A percentile compares a stretch with the other conserved stretches of the same genome.
Conservation (phyloP, 2,329 filamentous ascomycete genomes). For the Cladosporium halotolerans region DNA sequence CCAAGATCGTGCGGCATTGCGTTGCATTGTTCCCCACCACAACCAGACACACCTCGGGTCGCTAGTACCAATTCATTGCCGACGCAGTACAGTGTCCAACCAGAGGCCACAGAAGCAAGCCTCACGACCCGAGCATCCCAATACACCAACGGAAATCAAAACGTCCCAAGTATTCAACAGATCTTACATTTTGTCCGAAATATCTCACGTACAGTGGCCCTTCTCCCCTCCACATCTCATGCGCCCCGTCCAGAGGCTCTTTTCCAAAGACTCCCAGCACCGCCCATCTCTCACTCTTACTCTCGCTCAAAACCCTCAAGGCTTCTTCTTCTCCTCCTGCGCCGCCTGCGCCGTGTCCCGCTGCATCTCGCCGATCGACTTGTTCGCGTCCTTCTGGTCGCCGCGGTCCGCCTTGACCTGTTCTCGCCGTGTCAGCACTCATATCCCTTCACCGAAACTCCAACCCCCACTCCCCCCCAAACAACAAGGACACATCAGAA, state of each 20-base stretch:
- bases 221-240: too few species aligned
- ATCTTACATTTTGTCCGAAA: too few species aligned
- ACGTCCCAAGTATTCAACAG: too few species aligned
- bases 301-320: not conserved
- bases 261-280: not conserved
- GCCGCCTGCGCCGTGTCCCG: slow-evolving; percentile 29
- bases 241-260: not conserved
- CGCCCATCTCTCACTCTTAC: not conserved
- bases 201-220: too few species aligned
- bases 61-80: too few species aligned
- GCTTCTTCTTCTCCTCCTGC: slow-evolving; percentile 19
- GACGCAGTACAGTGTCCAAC: too few species aligned
- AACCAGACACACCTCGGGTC: too few species aligned
- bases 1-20: too few species aligned
- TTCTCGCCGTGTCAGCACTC: not conserved
- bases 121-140: too few species aligned
- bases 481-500: not conserved
- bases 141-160: too few species aligned
- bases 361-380: slow-evolving; percentile 30
- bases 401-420: slow-evolving; percentile 33
- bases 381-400: slow-evolving; percentile 24
- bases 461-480: not conserved
- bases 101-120: too few species aligned
- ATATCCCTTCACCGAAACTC: not conserved
- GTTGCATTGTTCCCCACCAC: too few species aligned